These are phyloP conservation scores for Adansonia rubrostipa DNA, from an alignment of 441 rosid genomes.

Conservation along the genomic window DNA sequence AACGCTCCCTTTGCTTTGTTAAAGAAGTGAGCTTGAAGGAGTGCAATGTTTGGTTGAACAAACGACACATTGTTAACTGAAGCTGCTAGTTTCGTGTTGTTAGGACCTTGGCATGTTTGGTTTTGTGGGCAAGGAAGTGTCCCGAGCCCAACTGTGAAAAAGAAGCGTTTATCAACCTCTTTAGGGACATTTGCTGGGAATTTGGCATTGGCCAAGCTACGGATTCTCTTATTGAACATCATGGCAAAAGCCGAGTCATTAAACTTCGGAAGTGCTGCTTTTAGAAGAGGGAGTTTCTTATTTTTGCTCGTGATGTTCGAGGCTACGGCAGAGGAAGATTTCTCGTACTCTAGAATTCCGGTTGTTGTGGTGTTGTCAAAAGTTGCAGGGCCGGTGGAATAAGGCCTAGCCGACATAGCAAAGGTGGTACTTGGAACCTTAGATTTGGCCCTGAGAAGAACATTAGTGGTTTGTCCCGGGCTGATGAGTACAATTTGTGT, in stretches of 20 bases:
- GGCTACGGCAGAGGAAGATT: not conserved
- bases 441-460: slow-evolving; percentile 62
- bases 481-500: slow-evolving; percentile 46
- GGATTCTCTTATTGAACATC: slow-evolving; percentile 40
- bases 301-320: not conserved
- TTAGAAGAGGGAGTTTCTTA: slow-evolving; percentile 26
- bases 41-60: slow-evolving; percentile 48
- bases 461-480: slow-evolving; percentile 75
- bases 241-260: slow-evolving; percentile 38
- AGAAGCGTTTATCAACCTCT: slow-evolving; percentile 40
- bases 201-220: slow-evolving; percentile 49
- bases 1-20: slow-evolving; percentile 51
- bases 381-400: slow-evolving; percentile 47
- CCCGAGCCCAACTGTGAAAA: slow-evolving; percentile 68
- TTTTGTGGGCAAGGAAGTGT: slow-evolving; percentile 57
- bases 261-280: slow-evolving; percentile 32
- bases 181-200: slow-evolving; percentile 67
- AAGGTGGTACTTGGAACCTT: slow-evolving; percentile 50
- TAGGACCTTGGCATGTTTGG: slow-evolving; percentile 75
- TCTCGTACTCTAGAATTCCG: not conserved
- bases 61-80: slow-evolving; percentile 63
- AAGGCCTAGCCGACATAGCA: slow-evolving; percentile 65
- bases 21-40: slow-evolving; percentile 56
- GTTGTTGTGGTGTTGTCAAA: slow-evolving; percentile 46
- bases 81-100: slow-evolving; percentile 61